Percentiles rank a stretch among this genome's conserved stretches.
These are phyloP conservation scores for Phytophthora brassicae DNA, from an alignment of 352 stramenopile species.

Conservation along the genomic window DNA sequence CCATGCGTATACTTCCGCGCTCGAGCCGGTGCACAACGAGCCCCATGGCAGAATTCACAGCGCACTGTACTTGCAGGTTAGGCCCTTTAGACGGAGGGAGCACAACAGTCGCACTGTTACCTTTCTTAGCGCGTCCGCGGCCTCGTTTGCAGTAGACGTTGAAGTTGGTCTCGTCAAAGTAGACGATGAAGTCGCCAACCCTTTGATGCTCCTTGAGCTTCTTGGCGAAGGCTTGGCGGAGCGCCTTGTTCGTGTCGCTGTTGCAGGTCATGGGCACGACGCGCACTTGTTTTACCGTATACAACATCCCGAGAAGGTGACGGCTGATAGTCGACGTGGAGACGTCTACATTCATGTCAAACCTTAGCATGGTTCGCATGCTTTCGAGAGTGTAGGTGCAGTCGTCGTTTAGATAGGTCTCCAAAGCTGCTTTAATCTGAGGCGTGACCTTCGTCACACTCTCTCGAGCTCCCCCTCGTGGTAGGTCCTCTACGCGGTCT, in stretches of 20 bases:
- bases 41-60: neutral
- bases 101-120: neutral
- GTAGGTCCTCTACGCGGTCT: neutral
- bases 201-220: neutral
- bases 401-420: neutral
- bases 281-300: neutral
- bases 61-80: conserved; percentile 1
- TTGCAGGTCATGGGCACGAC: neutral
- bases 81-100: neutral
- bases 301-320: neutral
- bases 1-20: neutral
- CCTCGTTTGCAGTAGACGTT: conserved; percentile 5
- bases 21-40: neutral
- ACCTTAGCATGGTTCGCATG: neutral
- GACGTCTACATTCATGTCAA: neutral
- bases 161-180: conserved; percentile 7
- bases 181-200: neutral
- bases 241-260: conserved; percentile 1
- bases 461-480: neutral
- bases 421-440: neutral
- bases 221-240: neutral
- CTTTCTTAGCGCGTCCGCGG: neutral
- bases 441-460: neutral
- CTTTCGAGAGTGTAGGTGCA: neutral
- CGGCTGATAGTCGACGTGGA: neutral